phyloP scores from a whole-genome alignment of 768 basidiomycete species.

The Kwoniella pini region DNA sequence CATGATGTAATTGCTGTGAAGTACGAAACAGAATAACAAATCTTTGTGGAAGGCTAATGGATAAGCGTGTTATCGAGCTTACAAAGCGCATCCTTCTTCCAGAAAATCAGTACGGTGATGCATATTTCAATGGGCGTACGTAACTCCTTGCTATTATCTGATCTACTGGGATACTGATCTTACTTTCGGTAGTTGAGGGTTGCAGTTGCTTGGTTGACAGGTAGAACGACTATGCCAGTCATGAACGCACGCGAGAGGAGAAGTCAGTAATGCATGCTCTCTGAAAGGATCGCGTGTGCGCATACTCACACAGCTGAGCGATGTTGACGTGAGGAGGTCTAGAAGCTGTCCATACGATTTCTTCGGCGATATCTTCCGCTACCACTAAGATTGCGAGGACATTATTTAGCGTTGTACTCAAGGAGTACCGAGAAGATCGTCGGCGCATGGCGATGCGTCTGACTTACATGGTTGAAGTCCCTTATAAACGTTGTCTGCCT shows the following conservation, averaged over 20 bases:
- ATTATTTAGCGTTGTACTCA: not conserved
- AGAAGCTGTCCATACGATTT: slow-evolving; percentile 94
- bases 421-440: not conserved
- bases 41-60: no score
- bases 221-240: slow-evolving; percentile 54
- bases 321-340: slow-evolving; percentile 91
- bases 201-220: slow-evolving; percentile 54
- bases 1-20: no score
- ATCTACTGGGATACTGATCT: no score
- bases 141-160: no score
- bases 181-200: slow-evolving; percentile 49
- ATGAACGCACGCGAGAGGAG: no score
- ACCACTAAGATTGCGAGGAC: slow-evolving; percentile 60
- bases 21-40: no score
- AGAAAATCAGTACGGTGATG: no score
- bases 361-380: slow-evolving; percentile 88
- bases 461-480: slow-evolving; percentile 78
- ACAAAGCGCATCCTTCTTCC: no score
- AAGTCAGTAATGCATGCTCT: no score
- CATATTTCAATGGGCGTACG: no score
- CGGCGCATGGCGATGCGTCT: not conserved
- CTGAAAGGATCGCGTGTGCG: no score
- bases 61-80: no score
- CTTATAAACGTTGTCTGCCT: slow-evolving; percentile 86
- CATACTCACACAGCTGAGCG: slow-evolving; percentile 44